Conservation (phyloP, 208 protist species). For the Entamoeba histolytica region DNA sequence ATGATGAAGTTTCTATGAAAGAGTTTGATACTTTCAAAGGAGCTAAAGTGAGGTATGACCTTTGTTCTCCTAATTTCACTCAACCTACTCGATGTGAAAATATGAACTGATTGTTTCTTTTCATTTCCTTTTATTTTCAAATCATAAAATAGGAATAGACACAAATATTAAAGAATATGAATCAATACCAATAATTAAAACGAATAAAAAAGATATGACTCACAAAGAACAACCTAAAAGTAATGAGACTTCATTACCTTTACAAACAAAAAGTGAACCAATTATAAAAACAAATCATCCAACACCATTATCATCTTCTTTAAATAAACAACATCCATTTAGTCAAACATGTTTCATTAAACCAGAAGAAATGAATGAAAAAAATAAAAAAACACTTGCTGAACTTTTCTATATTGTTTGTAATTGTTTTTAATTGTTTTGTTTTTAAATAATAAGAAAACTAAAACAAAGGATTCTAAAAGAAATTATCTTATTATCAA, state of each 20-base stretch:
- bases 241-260: not conserved
- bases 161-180: no score
- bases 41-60: no score
- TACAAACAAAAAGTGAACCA: not conserved
- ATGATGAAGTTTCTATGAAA: no score
- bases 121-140: no score
- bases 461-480: not conserved
- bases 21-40: no score
- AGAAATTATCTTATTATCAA: not conserved
- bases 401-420: not conserved
- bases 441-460: not conserved
- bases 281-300: not conserved
- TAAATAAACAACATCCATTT: not conserved
- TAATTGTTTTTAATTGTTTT: not conserved
- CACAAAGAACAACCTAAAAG: not conserved
- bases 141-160: no score
- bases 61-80: no score
- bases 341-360: not conserved
- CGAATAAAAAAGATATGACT: not conserved
- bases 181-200: no score
- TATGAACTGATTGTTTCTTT: no score
- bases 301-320: not conserved
- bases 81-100: no score
- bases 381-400: not conserved
- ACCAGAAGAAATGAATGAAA: not conserved